phyloP scores from a whole-genome alignment of 225 moss, liverwort and hornwort species.

The Straminergon stramineum region DNA sequence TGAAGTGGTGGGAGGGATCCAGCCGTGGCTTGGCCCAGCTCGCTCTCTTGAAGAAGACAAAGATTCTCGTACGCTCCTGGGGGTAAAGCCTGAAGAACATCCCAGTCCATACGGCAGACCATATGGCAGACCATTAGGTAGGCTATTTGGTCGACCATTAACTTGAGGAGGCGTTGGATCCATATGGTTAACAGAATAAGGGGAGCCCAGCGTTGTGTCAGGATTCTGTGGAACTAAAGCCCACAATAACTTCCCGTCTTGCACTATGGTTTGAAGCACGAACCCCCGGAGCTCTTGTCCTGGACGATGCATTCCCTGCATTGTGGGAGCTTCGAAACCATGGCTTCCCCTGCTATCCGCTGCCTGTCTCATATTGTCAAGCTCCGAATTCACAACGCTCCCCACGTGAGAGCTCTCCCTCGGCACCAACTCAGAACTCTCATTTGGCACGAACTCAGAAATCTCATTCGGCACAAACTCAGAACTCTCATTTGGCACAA shows the following conservation, averaged over 20 bases:
- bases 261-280: neutral
- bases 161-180: neutral
- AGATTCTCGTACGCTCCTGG: neutral
- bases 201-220: neutral
- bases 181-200: neutral
- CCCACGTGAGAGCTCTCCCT: neutral
- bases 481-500: neutral
- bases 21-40: neutral
- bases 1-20: neutral
- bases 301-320: neutral
- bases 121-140: neutral
- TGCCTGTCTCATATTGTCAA: neutral
- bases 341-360: neutral
- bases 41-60: neutral
- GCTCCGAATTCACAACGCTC: neutral
- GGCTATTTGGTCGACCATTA: neutral
- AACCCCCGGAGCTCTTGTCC: neutral
- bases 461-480: neutral
- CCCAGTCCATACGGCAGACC: slow-evolving; percentile 2
- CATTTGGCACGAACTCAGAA: neutral
- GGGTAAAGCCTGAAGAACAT: neutral
- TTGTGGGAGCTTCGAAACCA: neutral
- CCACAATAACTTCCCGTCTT: neutral
- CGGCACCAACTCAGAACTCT: neutral
- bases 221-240: neutral